These are phyloP conservation scores for Sordariomycetes sp. DNA, from an alignment of 2,329 filamentous ascomycete species.

Conservation along the genomic window DNA sequence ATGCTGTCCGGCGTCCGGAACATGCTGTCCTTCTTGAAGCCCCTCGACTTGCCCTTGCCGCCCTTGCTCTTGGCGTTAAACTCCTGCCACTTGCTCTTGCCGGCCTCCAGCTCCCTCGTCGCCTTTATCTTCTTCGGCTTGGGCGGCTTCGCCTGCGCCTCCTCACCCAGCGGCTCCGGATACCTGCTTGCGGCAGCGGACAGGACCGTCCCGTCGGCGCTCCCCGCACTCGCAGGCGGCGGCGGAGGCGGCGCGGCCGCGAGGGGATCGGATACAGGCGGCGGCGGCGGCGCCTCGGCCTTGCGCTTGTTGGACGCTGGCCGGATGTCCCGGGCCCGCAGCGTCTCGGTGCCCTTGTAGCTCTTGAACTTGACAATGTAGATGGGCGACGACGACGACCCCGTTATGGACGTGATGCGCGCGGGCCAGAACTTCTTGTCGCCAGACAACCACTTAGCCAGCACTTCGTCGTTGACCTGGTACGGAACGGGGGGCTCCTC, in stretches of 20 bases:
- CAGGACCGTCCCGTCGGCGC: constrained; percentile 31
- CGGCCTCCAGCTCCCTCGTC: constrained; percentile 78
- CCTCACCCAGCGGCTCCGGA: constrained; percentile 35
- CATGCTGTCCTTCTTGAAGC: constrained; percentile 84
- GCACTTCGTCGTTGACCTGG: constrained; percentile 77
- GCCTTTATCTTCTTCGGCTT: constrained; percentile 85
- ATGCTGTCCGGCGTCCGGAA: constrained; percentile 84
- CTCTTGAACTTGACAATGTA: constrained; percentile 94
- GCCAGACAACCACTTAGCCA: constrained; percentile 82
- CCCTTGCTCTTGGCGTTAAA: constrained; percentile 70
- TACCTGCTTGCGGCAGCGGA: constrained; percentile 45
- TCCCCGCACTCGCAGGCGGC: constrained; percentile 3
- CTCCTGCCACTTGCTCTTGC: constrained; percentile 90
- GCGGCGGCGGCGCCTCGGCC: constrained; percentile 60
- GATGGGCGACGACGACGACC: constrained; percentile 78
- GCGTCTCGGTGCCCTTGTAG: constrained; percentile 73
- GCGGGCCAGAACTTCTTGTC: constrained; percentile 88
- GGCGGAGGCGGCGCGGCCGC: constrained; percentile 18
- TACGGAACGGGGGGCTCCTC: constrained; percentile 45
- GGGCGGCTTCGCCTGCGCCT: constrained; percentile 58
- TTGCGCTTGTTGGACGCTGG: constrained; percentile 75
- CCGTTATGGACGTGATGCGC: constrained; percentile 85
- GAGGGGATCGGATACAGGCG: constrained; percentile 36
- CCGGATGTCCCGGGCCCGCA: constrained; percentile 72
- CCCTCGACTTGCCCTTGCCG: constrained; percentile 32